These are phyloP conservation scores for Verbascum thapsus DNA, from an alignment of 257 asterid species.

Conservation along the genomic window DNA sequence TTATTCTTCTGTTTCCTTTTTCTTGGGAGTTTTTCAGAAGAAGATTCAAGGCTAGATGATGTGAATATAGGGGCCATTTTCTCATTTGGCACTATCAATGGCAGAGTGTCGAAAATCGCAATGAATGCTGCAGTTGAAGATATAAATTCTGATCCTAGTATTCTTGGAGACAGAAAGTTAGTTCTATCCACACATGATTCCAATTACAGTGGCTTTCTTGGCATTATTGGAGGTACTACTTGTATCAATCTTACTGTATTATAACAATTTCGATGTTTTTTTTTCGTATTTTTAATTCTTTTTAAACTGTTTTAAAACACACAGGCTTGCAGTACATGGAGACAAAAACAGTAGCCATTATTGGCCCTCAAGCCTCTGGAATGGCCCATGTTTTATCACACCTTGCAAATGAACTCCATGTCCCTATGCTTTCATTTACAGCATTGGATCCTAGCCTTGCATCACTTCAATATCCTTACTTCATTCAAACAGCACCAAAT, in stretches of 20 bases:
- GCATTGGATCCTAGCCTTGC: slow-evolving; percentile 77
- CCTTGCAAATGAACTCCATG: slow-evolving; percentile 79
- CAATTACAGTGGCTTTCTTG: slow-evolving; percentile 68
- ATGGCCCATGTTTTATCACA: slow-evolving; percentile 84
- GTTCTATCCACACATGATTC: slow-evolving; percentile 58
- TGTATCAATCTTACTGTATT: neutral
- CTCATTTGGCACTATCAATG: slow-evolving; percentile 55
- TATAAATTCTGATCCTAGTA: slow-evolving; percentile 59
- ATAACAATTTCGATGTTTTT: neutral
- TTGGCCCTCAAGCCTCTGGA: slow-evolving; percentile 83
- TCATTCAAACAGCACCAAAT: slow-evolving; percentile 75
- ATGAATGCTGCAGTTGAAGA: slow-evolving; percentile 83
- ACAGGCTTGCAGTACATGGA: slow-evolving; percentile 79
- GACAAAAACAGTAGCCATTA: slow-evolving; percentile 67
- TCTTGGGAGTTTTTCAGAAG: slow-evolving; percentile 33
- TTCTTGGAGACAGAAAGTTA: slow-evolving; percentile 60
- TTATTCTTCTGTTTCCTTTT: slow-evolving; percentile 32
- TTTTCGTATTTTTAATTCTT: neutral
- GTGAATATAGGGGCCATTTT: slow-evolving; percentile 75
- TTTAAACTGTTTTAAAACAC: slow-evolving; percentile 10
- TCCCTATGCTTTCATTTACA: slow-evolving; percentile 82
- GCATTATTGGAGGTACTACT: slow-evolving; percentile 75
- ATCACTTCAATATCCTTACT: slow-evolving; percentile 83
- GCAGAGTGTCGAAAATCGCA: slow-evolving; percentile 70
- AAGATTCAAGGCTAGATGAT: slow-evolving; percentile 33